Conservation (phyloP, 225 moss, liverwort and hornwort species). For the Asterella californica region DNA sequence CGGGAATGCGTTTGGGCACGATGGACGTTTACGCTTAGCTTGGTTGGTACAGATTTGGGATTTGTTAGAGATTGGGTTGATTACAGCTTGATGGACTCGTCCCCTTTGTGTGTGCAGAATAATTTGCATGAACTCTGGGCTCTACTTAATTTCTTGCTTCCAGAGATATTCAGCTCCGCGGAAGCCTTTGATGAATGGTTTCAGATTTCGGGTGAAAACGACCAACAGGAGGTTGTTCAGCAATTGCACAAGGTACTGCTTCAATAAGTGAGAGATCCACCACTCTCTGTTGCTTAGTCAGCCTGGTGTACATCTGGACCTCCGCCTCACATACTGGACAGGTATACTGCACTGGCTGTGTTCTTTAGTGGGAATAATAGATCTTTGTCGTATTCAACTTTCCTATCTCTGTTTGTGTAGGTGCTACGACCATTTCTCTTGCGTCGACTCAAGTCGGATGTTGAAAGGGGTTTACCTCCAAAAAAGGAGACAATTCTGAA, state of each 20-base stretch:
- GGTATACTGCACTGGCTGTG: too few relatives aligned
- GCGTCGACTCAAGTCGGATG: constrained; percentile 94
- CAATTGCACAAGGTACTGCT: constrained; percentile 81
- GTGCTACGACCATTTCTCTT: constrained; percentile 81
- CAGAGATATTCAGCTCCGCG: constrained; percentile 93
- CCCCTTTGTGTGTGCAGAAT: constrained; percentile 45
- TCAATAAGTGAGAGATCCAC: background rate
- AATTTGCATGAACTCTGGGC: constrained; percentile 99
- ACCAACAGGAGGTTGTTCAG: constrained; percentile 98
- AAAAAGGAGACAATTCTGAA: constrained; percentile 97
- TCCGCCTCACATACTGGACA: too few relatives aligned
- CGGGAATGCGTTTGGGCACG: too few relatives aligned
- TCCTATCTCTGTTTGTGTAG: constrained; percentile 15
- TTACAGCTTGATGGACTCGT: background rate
- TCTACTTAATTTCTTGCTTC: constrained; percentile 84
- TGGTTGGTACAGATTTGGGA: too few relatives aligned
- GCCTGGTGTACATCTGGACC: background rate
- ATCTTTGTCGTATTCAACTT: background rate
- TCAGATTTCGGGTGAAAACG: constrained; percentile 96
- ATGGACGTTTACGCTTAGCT: too few relatives aligned
- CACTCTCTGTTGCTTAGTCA: background rate
- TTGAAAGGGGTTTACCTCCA: constrained; percentile 92
- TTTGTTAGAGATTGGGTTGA: background rate
- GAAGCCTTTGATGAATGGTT: constrained; percentile 99
- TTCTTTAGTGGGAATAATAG: background rate